Evolutionary conservation across 2,329 filamentous ascomycete species (phyloP).

Genomic region (Moelleriella libera): DNA sequence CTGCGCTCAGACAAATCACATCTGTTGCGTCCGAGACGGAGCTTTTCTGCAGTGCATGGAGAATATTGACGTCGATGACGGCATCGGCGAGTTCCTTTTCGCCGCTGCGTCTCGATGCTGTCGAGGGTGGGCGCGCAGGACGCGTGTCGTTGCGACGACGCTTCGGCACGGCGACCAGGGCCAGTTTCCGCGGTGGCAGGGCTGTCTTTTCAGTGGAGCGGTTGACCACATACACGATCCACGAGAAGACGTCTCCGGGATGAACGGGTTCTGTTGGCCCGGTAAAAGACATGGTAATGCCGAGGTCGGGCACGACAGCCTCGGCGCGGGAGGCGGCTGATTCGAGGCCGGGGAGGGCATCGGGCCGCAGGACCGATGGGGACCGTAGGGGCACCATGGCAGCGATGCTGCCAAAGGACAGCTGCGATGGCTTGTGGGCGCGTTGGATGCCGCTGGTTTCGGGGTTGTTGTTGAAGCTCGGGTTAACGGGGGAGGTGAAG

Average conservation of each 20-base stretch:
- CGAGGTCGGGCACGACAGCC: slow-evolving; percentile 42
- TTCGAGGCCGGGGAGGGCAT: slow-evolving; percentile 45
- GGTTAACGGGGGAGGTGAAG: slow-evolving; percentile 52
- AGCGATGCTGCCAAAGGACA: slow-evolving; percentile 43
- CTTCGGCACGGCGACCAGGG: slow-evolving; percentile 52
- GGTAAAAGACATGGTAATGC: slow-evolving; percentile 62
- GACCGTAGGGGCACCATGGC: slow-evolving; percentile 40
- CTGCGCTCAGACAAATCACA: slow-evolving; percentile 61
- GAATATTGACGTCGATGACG: slow-evolving; percentile 55
- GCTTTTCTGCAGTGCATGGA: slow-evolving; percentile 57
- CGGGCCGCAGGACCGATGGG: slow-evolving; percentile 42
- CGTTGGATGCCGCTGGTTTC: slow-evolving; percentile 41
- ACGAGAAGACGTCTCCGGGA: slow-evolving; percentile 54
- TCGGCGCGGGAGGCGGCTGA: slow-evolving; percentile 32
- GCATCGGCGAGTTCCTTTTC: slow-evolving; percentile 43
- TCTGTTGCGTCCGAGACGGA: slow-evolving; percentile 50
- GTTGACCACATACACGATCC: slow-evolving; percentile 67
- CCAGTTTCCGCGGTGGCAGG: slow-evolving; percentile 46
- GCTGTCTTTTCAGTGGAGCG: slow-evolving; percentile 36
- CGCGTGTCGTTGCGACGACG: slow-evolving; percentile 44
- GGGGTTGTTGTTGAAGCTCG: slow-evolving; percentile 40
- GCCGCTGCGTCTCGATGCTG: slow-evolving; percentile 20
- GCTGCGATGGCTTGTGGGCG: slow-evolving; percentile 46
- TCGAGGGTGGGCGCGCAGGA: slow-evolving; percentile 38
- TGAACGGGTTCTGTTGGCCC: slow-evolving; percentile 41